Evolutionary conservation across 1,139 yeast species (phyloP), one percentile per base, ranked within the genome.

Genomic region (Diutina mesorugosa): DNA sequence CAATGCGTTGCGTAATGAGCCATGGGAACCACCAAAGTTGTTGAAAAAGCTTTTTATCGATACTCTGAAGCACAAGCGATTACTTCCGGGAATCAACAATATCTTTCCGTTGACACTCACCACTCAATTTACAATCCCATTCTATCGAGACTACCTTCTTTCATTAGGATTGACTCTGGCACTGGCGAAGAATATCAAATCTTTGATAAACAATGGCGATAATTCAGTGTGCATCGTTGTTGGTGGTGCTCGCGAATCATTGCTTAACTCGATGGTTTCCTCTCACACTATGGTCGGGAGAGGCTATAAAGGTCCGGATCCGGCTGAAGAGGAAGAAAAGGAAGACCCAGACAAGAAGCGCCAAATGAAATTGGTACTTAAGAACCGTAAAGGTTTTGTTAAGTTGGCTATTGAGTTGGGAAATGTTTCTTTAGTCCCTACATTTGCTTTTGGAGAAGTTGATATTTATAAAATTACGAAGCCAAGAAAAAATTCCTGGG

Each of bases 221-320:
- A 80, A 78, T 61, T 88, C 96, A 2, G 86, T 91, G 14, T 87
- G 95, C 60, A 84, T 93, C 58, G 97, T 93, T 1, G 84, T 93
- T 47, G 99, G 99, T 6, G 99, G 99, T 0, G 98, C 98, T 0
- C 88, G 90, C 60, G 99, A 93, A 64, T 84, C 95, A 1, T 72
- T 93, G 55, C 69, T 89, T 47, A 76, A 76, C 60, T 69, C 72
- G 47, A 72, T 73, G 62, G 78, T 76, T 14, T 68, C 72, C 1
- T 63, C 66, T 10, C 64, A 67, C 54, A 65, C 68, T n/a, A 67
- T 68, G n/a, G 69, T 73, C 2, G 78, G 78, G 1, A 67, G 67
- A 53, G 77, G 77, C 1, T 87, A 91, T 46, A 76, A 78, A 58
- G 87, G 87, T 0, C 80, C 81, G 0, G 57, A 56, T 28, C 59